Base-by-base conservation (phyloP, 2,329 filamentous ascomycete genomes). In the Neopestalotiopsis sp. region DNA sequence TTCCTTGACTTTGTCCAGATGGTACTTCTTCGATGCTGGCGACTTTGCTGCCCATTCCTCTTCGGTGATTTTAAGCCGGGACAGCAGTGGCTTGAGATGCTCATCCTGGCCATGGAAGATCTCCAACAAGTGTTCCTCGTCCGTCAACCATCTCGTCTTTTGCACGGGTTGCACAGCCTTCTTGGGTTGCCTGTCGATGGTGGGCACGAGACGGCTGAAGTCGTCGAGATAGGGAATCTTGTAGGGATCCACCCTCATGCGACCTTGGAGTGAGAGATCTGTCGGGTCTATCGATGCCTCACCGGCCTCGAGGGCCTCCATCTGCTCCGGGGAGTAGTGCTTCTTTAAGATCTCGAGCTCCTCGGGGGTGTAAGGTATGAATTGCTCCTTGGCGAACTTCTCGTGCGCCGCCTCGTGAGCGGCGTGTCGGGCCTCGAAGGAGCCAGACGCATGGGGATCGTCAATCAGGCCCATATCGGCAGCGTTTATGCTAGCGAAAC, bases 151-250 rank as follows among this genome's bases (percentile, higher is more conserved):
- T 71, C 87, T 82, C 70, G 90, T 85, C 65, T 84, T 83, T 67
- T 89, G 85, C 73, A 88, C 84, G 75, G 84, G 86, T 75, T 85
- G 85, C 68, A 79, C 81, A 77, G 81, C 79, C 61, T 80, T 82
- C 69, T 81, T 85, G 73, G 82, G 87, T 79, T 84, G 89, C 78
- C 91, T 88, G 83, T 98, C 95, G 70, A 96, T 88, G 64, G 93
- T 85, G 66, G 94, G 93, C 76, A 94, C 89, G 71, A 95, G 87
- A 68, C 88, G 87, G 69, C 92, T 89, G 76, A 97, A 92, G 80
- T 97, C 94, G 78, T 98, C 94, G 67, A 95, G 82, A 80, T 97
- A 96, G 70, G 89, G 85, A 64, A 95, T 83, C 66, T 85, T 85
- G 84, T 93, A 92, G 9, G 90, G 87, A 78, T 97, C 94, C 67